phyloP scores from a whole-genome alignment of 345 rosid genomes.

The Acer negundo region DNA sequence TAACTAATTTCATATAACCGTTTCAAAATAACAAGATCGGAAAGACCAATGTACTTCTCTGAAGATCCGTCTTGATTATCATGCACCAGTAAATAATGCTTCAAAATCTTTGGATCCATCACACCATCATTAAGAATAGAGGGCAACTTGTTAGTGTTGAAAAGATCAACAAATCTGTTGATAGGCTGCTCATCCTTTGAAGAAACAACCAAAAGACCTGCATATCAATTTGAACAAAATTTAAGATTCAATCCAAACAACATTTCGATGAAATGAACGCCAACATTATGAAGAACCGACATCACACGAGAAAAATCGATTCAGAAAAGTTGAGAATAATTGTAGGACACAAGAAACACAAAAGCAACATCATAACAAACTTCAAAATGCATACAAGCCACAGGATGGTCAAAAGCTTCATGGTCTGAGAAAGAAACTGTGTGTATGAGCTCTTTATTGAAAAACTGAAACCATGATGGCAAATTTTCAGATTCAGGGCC shows the following conservation, averaged over 20 bases:
- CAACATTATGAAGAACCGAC: not conserved
- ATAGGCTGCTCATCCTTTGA: conserved; percentile 90
- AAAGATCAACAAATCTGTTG: conserved; percentile 80
- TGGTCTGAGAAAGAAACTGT: conserved; percentile 84
- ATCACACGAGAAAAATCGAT: conserved; percentile 14
- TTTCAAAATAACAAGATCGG: conserved; percentile 22
- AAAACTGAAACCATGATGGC: conserved; percentile 86
- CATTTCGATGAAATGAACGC: not conserved
- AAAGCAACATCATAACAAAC: conserved; percentile 17
- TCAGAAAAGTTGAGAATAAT: not conserved
- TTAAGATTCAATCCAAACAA: conserved; percentile 3
- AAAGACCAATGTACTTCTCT: conserved; percentile 63
- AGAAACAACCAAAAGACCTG: conserved; percentile 94
- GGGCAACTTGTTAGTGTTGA: conserved; percentile 77
- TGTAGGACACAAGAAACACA: not conserved
- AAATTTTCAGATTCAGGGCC: conserved; percentile 70
- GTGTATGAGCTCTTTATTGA: conserved; percentile 76
- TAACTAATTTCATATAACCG: not conserved
- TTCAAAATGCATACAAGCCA: conserved; percentile 75
- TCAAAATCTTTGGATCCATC: conserved; percentile 92
- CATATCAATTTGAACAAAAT: conserved; percentile 29
- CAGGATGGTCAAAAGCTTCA: conserved; percentile 98
- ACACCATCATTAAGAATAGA: conserved; percentile 81
- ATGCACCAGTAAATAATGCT: conserved; percentile 84
- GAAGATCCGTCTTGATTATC: conserved; percentile 82